Percentiles rank a stretch among this genome's conserved stretches.
phyloP scores from a whole-genome alignment of 2,329 filamentous ascomycete species.

The Ustilaginoidea virens region DNA sequence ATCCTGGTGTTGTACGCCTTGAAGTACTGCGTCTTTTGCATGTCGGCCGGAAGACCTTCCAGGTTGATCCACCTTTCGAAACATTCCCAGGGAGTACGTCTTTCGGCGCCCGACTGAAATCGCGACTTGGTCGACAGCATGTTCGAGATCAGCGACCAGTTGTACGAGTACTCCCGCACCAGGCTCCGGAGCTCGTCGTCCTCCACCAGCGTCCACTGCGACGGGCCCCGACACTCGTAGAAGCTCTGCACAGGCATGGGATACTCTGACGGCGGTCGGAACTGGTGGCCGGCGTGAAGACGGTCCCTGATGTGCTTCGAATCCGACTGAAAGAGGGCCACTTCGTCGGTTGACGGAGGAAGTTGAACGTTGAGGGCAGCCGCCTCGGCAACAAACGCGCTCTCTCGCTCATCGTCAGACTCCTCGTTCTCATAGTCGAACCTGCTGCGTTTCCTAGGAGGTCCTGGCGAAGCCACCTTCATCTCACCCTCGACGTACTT shows the following conservation, averaged over 20 bases:
- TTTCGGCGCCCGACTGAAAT: slow-evolving; percentile 73
- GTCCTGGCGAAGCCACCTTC: slow-evolving; percentile 47
- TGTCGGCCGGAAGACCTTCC: slow-evolving; percentile 80
- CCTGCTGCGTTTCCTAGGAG: slow-evolving; percentile 63
- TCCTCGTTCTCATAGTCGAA: slow-evolving; percentile 68
- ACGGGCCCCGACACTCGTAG: slow-evolving; percentile 74
- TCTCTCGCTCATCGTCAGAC: slow-evolving; percentile 40
- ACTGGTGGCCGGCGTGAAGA: slow-evolving; percentile 80
- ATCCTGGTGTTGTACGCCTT: slow-evolving; percentile 50
- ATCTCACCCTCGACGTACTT: slow-evolving; percentile 78
- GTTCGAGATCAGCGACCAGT: slow-evolving; percentile 88
- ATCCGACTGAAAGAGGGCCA: slow-evolving; percentile 78
- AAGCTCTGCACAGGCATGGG: slow-evolving; percentile 82
- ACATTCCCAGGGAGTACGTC: slow-evolving; percentile 94
- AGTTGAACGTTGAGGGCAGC: slow-evolving; percentile 31
- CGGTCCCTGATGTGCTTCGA: slow-evolving; percentile 83
- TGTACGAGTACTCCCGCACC: slow-evolving; percentile 89
- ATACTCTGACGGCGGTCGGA: slow-evolving; percentile 82
- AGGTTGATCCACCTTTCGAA: slow-evolving; percentile 93
- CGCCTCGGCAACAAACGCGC: slow-evolving; percentile 41
- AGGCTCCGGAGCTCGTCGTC: slow-evolving; percentile 77
- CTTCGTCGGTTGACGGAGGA: slow-evolving; percentile 54
- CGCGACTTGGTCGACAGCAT: slow-evolving; percentile 59
- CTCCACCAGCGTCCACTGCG: slow-evolving; percentile 81
- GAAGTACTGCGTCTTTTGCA: slow-evolving; percentile 94